A percentile compares a stretch with the other conserved stretches of the same genome.
Evolutionary conservation across 192 early-diverging fungal species (phyloP).

Genomic region (Coemansia sp.): DNA sequence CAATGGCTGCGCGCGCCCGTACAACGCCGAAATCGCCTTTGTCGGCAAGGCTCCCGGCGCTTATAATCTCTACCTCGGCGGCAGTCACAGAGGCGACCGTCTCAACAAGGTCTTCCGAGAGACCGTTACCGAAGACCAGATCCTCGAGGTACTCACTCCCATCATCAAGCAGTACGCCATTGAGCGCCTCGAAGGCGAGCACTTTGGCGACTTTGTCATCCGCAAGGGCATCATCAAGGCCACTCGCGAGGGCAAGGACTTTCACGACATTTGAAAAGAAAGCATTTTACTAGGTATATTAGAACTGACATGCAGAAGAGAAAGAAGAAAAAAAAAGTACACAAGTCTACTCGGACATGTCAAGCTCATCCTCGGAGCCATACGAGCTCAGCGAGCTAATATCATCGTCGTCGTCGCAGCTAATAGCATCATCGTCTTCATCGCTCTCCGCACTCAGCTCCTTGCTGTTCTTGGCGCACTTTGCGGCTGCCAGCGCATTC

Average conservation of each 20-base stretch:
- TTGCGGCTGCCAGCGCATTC: slow-evolving; percentile 1
- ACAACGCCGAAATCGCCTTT: slow-evolving; percentile 92
- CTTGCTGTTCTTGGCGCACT: slow-evolving; percentile 36
- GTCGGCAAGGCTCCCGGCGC: slow-evolving; percentile 93
- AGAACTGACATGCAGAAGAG: neutral
- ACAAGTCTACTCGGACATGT: slow-evolving; percentile 58
- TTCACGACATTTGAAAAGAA: slow-evolving; percentile 58
- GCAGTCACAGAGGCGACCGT: slow-evolving; percentile 80
- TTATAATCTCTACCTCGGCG: slow-evolving; percentile 95
- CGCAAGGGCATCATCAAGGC: slow-evolving; percentile 81
- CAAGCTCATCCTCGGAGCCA: slow-evolving; percentile 73
- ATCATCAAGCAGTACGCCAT: slow-evolving; percentile 79
- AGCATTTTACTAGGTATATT: neutral
- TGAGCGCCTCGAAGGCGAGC: slow-evolving; percentile 70
- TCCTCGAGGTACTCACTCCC: slow-evolving; percentile 70
- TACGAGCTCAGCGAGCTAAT: slow-evolving; percentile 82
- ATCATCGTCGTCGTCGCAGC: slow-evolving; percentile 46
- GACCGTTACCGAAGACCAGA: slow-evolving; percentile 84
- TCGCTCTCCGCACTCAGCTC: slow-evolving; percentile 59
- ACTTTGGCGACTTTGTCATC: slow-evolving; percentile 95
- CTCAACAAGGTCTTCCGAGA: slow-evolving; percentile 92
- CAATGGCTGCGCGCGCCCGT: slow-evolving; percentile 95
- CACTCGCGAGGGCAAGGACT: slow-evolving; percentile 72
- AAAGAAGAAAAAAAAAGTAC: neutral
- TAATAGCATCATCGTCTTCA: slow-evolving; percentile 24